phyloP scores from a whole-genome alignment of 352 stramenopile genomes.

The Globisporangium viniferum region DNA sequence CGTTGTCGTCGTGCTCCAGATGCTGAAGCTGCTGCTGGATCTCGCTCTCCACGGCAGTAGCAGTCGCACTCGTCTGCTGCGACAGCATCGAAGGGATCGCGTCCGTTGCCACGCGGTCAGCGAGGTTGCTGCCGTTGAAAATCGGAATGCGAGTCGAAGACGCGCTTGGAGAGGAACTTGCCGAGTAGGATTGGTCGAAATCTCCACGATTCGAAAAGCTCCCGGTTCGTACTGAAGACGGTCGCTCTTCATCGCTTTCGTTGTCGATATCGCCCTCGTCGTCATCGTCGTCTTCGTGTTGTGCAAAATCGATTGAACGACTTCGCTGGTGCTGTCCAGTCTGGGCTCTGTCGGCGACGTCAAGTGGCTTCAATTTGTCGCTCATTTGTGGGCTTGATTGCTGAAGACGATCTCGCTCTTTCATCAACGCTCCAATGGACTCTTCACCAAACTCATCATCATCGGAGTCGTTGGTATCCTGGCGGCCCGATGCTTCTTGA shows the following conservation, averaged over 20 bases:
- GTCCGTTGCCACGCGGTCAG: slow-evolving; percentile 15
- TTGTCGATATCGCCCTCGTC: slow-evolving; percentile 18
- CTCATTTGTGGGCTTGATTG: neutral
- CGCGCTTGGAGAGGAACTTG: slow-evolving; percentile 6
- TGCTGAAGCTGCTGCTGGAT: slow-evolving; percentile 4
- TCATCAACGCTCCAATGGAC: slow-evolving; percentile 8
- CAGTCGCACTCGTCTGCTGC: neutral
- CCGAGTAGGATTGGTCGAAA: neutral
- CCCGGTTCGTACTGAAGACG: neutral
- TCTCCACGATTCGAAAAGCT: neutral
- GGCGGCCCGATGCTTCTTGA: neutral
- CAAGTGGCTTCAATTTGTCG: neutral
- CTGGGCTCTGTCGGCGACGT: neutral
- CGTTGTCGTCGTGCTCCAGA: slow-evolving; percentile 7
- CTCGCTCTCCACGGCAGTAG: neutral
- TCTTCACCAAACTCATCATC: slow-evolving; percentile 23
- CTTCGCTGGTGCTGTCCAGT: neutral
- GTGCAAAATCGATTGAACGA: neutral
- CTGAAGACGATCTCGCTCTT: neutral
- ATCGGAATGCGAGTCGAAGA: slow-evolving; percentile 21
- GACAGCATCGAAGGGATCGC: slow-evolving; percentile 19
- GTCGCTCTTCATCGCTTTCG: neutral
- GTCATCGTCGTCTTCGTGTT: slow-evolving; percentile 10
- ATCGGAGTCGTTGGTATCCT: neutral
- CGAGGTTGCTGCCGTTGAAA: slow-evolving; percentile 20